These are phyloP conservation scores for Starmerella davenportii DNA, from an alignment of 805 yeast species.

Conservation along the genomic window DNA sequence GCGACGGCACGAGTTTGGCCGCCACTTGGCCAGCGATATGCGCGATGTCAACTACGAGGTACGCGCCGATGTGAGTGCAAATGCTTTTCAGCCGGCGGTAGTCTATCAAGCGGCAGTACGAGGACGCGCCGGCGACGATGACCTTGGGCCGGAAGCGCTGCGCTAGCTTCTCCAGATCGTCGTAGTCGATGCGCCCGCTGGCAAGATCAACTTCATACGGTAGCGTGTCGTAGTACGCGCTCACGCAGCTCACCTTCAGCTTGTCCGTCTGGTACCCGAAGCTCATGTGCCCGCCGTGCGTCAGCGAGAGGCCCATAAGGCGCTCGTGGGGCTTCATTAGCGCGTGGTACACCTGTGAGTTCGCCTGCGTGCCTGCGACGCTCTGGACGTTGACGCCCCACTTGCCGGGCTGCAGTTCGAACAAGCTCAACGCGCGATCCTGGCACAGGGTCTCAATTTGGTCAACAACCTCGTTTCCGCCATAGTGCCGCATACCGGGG, in stretches of 20 bases:
- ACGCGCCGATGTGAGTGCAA: constrained; percentile 92
- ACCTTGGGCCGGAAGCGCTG: constrained; percentile 84
- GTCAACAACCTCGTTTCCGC: constrained; percentile 94
- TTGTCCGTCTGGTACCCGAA: constrained; percentile 95
- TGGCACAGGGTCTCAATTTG: constrained; percentile 84
- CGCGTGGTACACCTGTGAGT: constrained; percentile 89
- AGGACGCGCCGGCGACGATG: constrained; percentile 94
- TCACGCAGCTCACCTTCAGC: constrained; percentile 82
- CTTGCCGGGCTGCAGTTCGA: constrained; percentile 51
- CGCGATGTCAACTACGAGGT: constrained; percentile 93
- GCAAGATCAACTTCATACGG: constrained; percentile 85
- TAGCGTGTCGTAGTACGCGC: constrained; percentile 94
- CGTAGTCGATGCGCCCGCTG: constrained; percentile 92
- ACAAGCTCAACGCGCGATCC: constrained; percentile 81
- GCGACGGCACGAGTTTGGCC: constrained; percentile 87
- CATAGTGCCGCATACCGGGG: constrained; percentile 97
- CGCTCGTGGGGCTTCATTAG: constrained; percentile 89
- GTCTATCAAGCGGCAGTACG: constrained; percentile 89
- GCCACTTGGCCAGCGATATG: constrained; percentile 92
- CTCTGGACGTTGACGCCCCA: constrained; percentile 99
- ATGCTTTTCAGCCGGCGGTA: constrained; percentile 88
- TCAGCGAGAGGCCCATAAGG: constrained; percentile 91
- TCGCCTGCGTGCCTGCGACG: constrained; percentile 93
- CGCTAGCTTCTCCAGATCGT: constrained; percentile 80
- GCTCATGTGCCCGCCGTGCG: constrained; percentile 97